Conservation (phyloP, 176 grass and related monocot genomes). For the Oryza meridionalis region DNA sequence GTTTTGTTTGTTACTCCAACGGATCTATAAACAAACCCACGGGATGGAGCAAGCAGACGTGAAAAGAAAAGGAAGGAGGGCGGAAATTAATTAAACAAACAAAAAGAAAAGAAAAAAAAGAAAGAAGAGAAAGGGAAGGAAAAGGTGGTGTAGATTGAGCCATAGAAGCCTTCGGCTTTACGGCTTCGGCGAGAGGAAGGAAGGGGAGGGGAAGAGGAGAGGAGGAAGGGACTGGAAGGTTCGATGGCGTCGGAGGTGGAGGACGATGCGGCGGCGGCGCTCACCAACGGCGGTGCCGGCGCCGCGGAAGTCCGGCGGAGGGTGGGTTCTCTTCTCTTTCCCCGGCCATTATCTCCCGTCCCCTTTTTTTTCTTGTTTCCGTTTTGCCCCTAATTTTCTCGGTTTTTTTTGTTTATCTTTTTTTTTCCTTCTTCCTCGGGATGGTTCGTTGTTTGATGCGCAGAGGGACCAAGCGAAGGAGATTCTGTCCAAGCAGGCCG, state of each 20-base stretch:
- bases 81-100: background rate
- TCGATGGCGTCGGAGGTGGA: constrained; percentile 54
- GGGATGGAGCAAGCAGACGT: background rate
- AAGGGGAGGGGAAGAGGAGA: background rate
- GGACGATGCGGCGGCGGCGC: constrained; percentile 21
- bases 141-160: constrained; percentile 25
- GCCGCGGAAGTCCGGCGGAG: constrained; percentile 46
- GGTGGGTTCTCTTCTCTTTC: constrained; percentile 3
- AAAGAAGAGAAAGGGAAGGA: constrained; percentile 5
- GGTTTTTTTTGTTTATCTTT: background rate
- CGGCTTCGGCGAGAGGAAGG: constrained; percentile 18
- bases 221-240: constrained; percentile 28
- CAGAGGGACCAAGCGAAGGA: constrained; percentile 82
- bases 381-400: background rate
- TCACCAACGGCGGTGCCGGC: constrained; percentile 41
- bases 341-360: background rate
- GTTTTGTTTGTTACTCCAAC: background rate
- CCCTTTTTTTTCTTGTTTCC: background rate
- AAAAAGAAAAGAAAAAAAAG: too few species aligned
- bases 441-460: background rate
- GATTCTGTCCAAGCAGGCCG: constrained; percentile 89
- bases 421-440: background rate
- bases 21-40: background rate
- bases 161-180: constrained; percentile 4
- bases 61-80: background rate